phyloP scores from a whole-genome alignment of 768 basidiomycete genomes.

The Gloeopeniophorella convolvens region DNA sequence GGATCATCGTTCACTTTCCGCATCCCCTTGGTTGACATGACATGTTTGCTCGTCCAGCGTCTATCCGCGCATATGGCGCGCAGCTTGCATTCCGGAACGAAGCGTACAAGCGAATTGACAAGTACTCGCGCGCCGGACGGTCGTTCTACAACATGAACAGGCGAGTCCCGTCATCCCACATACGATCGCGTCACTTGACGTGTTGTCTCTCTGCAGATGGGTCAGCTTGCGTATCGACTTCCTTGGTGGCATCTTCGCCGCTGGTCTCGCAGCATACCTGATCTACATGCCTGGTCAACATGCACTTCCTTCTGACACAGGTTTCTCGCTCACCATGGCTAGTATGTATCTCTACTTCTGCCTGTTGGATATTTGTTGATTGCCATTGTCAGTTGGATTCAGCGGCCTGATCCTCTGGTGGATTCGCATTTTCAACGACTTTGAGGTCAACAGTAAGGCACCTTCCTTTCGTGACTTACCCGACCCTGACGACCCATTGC shows the following conservation, averaged over 20 bases:
- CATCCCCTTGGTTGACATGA: neutral
- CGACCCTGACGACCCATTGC: neutral
- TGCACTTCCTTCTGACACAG: conserved; percentile 34
- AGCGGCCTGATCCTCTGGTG: conserved; percentile 48
- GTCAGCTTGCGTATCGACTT: conserved; percentile 48
- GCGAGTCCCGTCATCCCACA: conserved; percentile 20
- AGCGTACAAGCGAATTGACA: conserved; percentile 41
- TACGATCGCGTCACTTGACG: neutral
- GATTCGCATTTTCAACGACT: conserved; percentile 39
- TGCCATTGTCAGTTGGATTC: conserved; percentile 39
- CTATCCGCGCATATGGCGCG: conserved; percentile 52
- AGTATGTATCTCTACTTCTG: conserved; percentile 21
- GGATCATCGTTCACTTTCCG: conserved; percentile 3
- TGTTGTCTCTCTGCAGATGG: conserved; percentile 32
- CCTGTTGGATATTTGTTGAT: neutral
- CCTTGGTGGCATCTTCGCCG: conserved; percentile 45
- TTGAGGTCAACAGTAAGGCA: conserved; percentile 38
- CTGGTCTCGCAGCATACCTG: conserved; percentile 45
- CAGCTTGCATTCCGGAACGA: conserved; percentile 38
- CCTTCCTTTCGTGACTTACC: too few species aligned
- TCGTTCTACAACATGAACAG: conserved; percentile 45
- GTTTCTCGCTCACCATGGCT: conserved; percentile 37
- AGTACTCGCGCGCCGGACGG: conserved; percentile 36
- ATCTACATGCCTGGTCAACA: conserved; percentile 34
- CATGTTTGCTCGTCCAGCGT: conserved; percentile 24